phyloP scores from a whole-genome alignment of 306 rosid species.

The Casuarina glauca region DNA sequence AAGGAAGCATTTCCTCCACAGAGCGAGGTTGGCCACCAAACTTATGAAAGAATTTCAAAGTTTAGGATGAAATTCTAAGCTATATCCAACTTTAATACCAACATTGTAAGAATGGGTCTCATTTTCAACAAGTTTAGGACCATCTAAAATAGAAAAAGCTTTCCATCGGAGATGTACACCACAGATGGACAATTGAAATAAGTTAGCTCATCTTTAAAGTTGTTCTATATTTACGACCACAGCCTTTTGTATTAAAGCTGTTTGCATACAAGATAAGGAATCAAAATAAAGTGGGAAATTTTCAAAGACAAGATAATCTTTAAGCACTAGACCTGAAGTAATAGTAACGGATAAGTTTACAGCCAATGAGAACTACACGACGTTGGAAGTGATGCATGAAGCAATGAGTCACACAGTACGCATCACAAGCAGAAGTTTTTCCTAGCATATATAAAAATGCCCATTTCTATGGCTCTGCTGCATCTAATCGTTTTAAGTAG shows the following conservation, averaged over 20 bases:
- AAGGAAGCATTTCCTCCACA: too few relatives aligned
- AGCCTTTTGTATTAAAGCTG: constrained; percentile 20
- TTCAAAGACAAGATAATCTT: constrained; percentile 19
- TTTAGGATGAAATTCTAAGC: too few relatives aligned
- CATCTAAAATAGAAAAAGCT: neutral
- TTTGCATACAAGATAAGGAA: constrained; percentile 11
- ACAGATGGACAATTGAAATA: constrained; percentile 10
- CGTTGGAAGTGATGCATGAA: constrained; percentile 21
- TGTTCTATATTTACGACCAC: neutral
- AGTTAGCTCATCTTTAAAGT: constrained; percentile 23
- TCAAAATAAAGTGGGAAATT: constrained; percentile 27
- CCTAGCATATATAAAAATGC: constrained; percentile 8
- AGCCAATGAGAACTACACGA: constrained; percentile 25
- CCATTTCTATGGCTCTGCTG: neutral
- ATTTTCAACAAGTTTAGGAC: neutral
- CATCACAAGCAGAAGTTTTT: constrained; percentile 8
- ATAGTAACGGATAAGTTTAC: constrained; percentile 20
- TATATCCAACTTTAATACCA: too few relatives aligned
- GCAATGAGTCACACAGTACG: constrained; percentile 1
- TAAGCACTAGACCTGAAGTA: constrained; percentile 20
- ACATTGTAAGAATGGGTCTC: neutral
- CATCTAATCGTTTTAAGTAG: neutral
- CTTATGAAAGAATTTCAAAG: too few relatives aligned
- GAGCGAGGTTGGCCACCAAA: too few relatives aligned
- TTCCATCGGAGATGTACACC: neutral